Conservation (phyloP, 176 grass and related monocot species). For the Otatea glauca region DNA sequence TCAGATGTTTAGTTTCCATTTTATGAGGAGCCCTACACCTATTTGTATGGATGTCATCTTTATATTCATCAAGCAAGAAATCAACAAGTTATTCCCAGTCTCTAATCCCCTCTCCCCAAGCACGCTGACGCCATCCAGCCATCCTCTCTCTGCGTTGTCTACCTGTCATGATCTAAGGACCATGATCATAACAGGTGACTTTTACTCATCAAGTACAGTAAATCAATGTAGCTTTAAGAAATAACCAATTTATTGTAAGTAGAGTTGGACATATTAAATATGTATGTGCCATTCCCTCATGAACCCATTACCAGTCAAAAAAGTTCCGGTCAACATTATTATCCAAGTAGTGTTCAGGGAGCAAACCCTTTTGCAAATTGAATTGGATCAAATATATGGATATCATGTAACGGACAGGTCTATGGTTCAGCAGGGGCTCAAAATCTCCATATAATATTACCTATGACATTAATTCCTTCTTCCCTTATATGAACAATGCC, state of each 20-base stretch:
- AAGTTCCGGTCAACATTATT: not conserved
- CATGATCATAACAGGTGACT: not conserved
- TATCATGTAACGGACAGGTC: not conserved
- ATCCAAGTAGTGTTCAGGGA: not conserved
- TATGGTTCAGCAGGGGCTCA: not conserved
- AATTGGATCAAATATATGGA: not conserved
- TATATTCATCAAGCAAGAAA: not conserved
- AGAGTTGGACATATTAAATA: not conserved
- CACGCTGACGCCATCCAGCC: fast-evolving
- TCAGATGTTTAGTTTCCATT: not conserved
- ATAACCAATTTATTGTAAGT: slow-evolving; percentile 18
- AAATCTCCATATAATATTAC: not conserved
- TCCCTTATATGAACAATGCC: not conserved
- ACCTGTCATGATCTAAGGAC: not conserved
- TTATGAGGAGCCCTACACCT: not conserved
- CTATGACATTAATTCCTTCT: not conserved
- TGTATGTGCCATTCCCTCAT: not conserved
- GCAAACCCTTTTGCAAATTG: slow-evolving; percentile 10
- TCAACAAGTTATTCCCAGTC: not conserved
- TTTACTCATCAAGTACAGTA: not conserved
- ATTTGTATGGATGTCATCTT: not conserved
- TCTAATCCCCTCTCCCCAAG: not conserved
- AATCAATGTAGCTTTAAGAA: slow-evolving; percentile 23
- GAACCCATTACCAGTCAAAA: slow-evolving; percentile 3
- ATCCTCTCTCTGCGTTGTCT: not conserved